Evolutionary conservation across 148 eudicot species (phyloP).

Genomic region (Chenopodium quinoa): DNA sequence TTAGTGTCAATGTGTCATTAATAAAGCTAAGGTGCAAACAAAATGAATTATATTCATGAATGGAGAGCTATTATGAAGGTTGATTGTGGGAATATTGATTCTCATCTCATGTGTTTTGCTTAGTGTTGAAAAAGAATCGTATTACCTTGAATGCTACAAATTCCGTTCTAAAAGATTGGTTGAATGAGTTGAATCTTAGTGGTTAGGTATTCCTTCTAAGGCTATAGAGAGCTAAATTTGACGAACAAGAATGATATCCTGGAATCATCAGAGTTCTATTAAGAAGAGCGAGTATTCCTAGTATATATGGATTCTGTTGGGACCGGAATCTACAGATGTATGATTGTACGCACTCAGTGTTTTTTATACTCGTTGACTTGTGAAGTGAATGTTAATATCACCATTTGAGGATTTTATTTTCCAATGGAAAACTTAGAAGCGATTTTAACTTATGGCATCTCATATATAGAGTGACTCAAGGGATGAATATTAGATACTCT

Average conservation of each 20-base stretch:
- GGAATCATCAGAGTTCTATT: background rate
- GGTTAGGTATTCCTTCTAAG: background rate
- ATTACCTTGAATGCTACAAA: background rate
- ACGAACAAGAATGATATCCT: background rate
- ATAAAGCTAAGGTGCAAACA: background rate
- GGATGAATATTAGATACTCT: background rate
- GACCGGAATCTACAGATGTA: background rate
- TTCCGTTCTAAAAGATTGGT: background rate
- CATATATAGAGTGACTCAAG: background rate
- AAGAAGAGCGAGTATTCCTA: background rate
- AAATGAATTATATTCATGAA: background rate
- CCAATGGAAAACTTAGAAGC: background rate
- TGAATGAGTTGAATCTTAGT: background rate
- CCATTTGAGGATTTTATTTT: background rate
- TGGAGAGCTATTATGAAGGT: background rate
- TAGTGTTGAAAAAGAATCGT: background rate
- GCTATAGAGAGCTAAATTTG: background rate
- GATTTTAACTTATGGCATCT: background rate
- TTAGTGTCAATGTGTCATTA: background rate
- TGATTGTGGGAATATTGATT: background rate
- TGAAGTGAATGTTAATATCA: background rate
- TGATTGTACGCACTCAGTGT: background rate
- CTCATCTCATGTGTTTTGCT: background rate
- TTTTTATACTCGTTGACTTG: background rate
- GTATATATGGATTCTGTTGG: background rate